phyloP scores from a whole-genome alignment of 371 early-diverging fungal genomes.

The Mortierella sp. region DNA sequence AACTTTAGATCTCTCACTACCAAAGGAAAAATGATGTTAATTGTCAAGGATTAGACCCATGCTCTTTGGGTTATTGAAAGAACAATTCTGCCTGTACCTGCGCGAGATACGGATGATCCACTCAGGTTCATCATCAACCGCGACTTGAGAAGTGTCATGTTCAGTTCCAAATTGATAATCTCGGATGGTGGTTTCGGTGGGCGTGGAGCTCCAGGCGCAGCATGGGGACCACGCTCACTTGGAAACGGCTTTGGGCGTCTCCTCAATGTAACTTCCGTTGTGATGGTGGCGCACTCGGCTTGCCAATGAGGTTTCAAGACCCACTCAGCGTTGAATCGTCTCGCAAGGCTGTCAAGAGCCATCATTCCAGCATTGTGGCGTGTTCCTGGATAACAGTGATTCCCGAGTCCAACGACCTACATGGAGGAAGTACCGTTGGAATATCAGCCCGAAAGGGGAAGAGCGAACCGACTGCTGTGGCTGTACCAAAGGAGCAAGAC shows the following conservation, averaged over 20 bases:
- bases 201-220: neutral
- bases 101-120: slow-evolving; percentile 74
- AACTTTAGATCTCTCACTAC: slow-evolving; percentile 58
- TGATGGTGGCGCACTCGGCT: slow-evolving; percentile 58
- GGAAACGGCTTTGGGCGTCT: neutral
- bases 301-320: slow-evolving; percentile 54
- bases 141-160: slow-evolving; percentile 68
- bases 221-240: neutral
- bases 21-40: neutral
- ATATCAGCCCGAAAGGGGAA: neutral
- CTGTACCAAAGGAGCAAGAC: neutral
- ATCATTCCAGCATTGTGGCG: slow-evolving; percentile 84
- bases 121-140: slow-evolving; percentile 76
- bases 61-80: too few species aligned
- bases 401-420: slow-evolving; percentile 82
- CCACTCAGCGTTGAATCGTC: slow-evolving; percentile 62
- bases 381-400: slow-evolving; percentile 70
- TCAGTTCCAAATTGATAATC: slow-evolving; percentile 54
- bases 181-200: slow-evolving; percentile 16
- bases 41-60: too few species aligned
- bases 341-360: slow-evolving; percentile 69
- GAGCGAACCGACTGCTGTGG: neutral
- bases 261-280: slow-evolving; percentile 19
- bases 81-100: too few species aligned
- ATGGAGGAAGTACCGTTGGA: neutral